Conservation (phyloP, 2,329 filamentous ascomycete genomes). For the Colletotrichum eleusines region DNA sequence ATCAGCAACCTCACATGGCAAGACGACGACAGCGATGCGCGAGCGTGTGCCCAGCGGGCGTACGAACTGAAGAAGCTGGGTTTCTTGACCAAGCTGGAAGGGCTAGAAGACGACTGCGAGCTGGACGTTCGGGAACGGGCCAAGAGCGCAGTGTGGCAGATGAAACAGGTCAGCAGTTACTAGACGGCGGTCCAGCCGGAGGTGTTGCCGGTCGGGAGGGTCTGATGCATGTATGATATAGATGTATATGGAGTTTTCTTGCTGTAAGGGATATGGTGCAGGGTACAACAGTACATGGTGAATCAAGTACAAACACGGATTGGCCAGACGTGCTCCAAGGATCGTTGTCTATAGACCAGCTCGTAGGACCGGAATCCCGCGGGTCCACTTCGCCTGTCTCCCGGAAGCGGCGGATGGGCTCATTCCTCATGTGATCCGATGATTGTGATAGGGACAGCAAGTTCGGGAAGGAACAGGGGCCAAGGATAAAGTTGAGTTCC, state of each 20-base stretch:
- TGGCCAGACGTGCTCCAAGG: background rate
- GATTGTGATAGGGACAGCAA: slow-evolving; percentile 17
- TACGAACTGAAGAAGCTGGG: slow-evolving; percentile 78
- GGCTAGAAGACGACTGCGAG: slow-evolving; percentile 76
- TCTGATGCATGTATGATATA: slow-evolving; percentile 34
- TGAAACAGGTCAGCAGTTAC: slow-evolving; percentile 60
- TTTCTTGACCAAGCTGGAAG: slow-evolving; percentile 74
- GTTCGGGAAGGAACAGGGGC: slow-evolving; percentile 13
- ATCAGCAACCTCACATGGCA: slow-evolving; percentile 88
- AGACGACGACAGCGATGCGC: slow-evolving; percentile 77
- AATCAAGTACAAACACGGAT: slow-evolving; percentile 28
- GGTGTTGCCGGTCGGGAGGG: background rate
- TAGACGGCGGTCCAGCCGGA: slow-evolving; percentile 12
- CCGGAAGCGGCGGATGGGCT: slow-evolving; percentile 31
- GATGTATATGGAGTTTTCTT: slow-evolving; percentile 26
- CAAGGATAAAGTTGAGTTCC: background rate
- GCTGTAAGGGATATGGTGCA: slow-evolving; percentile 20
- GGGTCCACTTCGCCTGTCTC: background rate
- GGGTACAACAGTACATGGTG: slow-evolving; percentile 36
- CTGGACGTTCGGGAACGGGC: slow-evolving; percentile 87
- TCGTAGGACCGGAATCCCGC: background rate
- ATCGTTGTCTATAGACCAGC: background rate
- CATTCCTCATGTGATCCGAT: slow-evolving; percentile 29
- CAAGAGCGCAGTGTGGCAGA: slow-evolving; percentile 81
- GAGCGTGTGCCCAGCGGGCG: slow-evolving; percentile 75